Evolutionary conservation across 768 basidiomycete genomes (phyloP), one percentile per base, ranked within the genome.

Genomic region (Calocybe indica): DNA sequence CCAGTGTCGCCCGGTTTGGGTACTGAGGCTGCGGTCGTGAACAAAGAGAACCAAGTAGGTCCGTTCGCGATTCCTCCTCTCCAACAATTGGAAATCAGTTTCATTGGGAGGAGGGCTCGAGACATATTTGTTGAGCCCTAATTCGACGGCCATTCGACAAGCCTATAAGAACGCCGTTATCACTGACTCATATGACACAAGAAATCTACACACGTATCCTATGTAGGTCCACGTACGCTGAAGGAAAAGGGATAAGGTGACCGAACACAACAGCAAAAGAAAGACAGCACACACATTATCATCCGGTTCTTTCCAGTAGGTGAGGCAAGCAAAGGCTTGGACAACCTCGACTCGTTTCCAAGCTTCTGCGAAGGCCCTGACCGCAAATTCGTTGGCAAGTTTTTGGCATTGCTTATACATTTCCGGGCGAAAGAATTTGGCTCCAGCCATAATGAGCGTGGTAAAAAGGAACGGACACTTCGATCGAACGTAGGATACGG

Each of bases 151-250:
- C 88, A 92, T 89, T 40, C 89, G 83, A 59, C 86, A 88, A 12
- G 89, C 89, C 85, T 88, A 52, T 38, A 15, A 7, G 11, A 10
- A 31, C 29, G 31, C 22, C 37, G 35, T 33, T 35, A 52, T 46
- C 44, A 12, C 22, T 4, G 22, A 22, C 22, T 22, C 22, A 22
- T 22, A 4, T 22, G 22, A 22, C 22, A 22, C 22, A 22, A 4
- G 22, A 22, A 22, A 22, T 22, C 22, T 22, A 70, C 81, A 61
- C 64, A 86, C 87, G 64, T 90, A 86, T 49, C 89, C 89, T 61
- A 92, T 88, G 61, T 85, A 92, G 45, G 79, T 85, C 89, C 89
- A 92, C 9, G 88, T 90, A 39, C 84, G 78, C 85, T 88, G 59
- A 28, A 47, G 50, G 35, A 34, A 48, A 48, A 44, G 30, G 30